A percentile compares a stretch with the other conserved stretches of the same genome.
Conservation (phyloP, 2,329 filamentous ascomycete genomes). For the Colletotrichum theobromicola region DNA sequence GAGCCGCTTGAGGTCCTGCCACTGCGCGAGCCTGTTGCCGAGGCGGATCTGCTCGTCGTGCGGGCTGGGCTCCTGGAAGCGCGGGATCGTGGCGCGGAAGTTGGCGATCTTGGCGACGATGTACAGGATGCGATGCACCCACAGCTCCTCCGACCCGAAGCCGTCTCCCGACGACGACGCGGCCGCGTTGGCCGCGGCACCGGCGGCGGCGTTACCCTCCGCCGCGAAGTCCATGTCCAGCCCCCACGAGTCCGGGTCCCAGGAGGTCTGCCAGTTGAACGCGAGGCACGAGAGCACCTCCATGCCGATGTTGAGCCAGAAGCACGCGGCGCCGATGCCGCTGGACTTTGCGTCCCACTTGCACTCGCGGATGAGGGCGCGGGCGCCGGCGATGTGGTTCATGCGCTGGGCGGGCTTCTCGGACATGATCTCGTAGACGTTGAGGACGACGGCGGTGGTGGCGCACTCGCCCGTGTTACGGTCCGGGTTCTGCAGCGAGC, state of each 20-base stretch:
- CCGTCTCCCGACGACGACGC: conserved; percentile 24
- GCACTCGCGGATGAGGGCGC: conserved; percentile 87
- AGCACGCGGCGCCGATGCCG: conserved; percentile 86
- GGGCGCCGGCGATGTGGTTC: conserved; percentile 86
- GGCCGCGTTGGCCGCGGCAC: conserved; percentile 16
- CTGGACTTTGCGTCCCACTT: conserved; percentile 82
- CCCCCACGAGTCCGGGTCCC: conserved; percentile 91
- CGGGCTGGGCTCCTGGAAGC: conserved; percentile 62
- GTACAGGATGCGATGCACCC: conserved; percentile 89
- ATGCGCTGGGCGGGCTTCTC: conserved; percentile 80
- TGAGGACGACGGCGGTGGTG: conserved; percentile 84
- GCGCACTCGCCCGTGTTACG: conserved; percentile 85
- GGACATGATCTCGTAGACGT: conserved; percentile 93
- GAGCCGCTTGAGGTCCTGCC: conserved; percentile 79
- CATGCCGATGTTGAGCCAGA: conserved; percentile 92
- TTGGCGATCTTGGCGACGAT: conserved; percentile 87
- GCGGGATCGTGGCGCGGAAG: conserved; percentile 75
- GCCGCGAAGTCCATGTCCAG: conserved; percentile 74
- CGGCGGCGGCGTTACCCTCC: conserved; percentile 2
- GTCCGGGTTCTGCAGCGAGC: conserved; percentile 81
- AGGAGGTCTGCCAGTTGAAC: conserved; percentile 85
- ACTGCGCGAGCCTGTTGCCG: conserved; percentile 73
- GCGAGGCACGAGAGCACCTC: conserved; percentile 88
- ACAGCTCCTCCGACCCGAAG: conserved; percentile 74
- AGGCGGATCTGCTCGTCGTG: conserved; percentile 68